phyloP scores from a whole-genome alignment of 306 rosid genomes.

The Coriaria nepalensis region DNA sequence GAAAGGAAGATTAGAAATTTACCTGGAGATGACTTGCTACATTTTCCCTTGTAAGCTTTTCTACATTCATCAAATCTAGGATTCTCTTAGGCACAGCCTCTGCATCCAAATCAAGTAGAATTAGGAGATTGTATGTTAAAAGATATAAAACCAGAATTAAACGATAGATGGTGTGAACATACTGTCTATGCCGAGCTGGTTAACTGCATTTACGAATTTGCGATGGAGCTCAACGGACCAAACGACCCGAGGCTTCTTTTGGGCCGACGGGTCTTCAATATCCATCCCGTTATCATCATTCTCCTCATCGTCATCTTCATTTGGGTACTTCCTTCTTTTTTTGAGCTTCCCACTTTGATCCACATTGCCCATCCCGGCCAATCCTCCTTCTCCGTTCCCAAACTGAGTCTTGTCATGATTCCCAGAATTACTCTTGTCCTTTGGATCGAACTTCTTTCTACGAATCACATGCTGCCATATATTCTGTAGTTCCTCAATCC shows the following conservation, averaged over 20 bases:
- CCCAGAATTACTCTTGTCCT: conserved; percentile 36
- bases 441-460: conserved; percentile 68
- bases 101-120: conserved; percentile 24
- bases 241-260: conserved; percentile 96
- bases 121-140: neutral
- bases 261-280: conserved; percentile 56
- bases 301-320: conserved; percentile 66
- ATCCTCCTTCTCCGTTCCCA: conserved; percentile 26
- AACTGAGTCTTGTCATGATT: conserved; percentile 30
- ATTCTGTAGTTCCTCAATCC: conserved; percentile 87
- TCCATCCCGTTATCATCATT: conserved; percentile 47
- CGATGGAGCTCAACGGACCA: conserved; percentile 94
- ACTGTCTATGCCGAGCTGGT: conserved; percentile 93
- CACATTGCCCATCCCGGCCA: conserved; percentile 22
- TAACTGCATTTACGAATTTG: conserved; percentile 87
- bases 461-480: conserved; percentile 96
- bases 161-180: conserved; percentile 19
- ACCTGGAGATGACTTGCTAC: conserved; percentile 99
- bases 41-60: conserved; percentile 88
- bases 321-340: conserved; percentile 72
- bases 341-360: conserved; percentile 54
- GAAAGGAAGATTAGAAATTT: conserved; percentile 15
- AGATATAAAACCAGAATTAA: too few relatives aligned
- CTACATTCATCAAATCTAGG: conserved; percentile 91
- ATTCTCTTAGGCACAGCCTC: conserved; percentile 95